phyloP scores from a whole-genome alignment of 306 rosid genomes.

The Carpinus fangiana region DNA sequence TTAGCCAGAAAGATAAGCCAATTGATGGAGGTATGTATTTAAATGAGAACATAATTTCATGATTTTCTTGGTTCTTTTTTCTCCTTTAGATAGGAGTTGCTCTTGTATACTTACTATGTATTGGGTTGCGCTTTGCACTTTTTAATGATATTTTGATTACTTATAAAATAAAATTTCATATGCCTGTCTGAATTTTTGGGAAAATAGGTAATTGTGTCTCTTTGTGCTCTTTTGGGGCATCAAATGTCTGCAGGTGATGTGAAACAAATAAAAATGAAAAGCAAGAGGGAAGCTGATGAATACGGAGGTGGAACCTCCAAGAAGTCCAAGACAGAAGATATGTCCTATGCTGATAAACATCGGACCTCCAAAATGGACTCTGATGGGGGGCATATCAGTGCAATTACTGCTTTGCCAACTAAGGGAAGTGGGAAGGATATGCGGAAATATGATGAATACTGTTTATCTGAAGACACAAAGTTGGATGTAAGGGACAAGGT shows the following conservation, averaged over 20 bases:
- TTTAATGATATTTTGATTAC: no score
- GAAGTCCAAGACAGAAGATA: slow-evolving; percentile 48
- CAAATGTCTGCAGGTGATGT: slow-evolving; percentile 44
- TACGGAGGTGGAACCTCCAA: slow-evolving; percentile 39
- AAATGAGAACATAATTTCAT: slow-evolving; percentile 21
- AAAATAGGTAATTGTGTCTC: slow-evolving; percentile 14
- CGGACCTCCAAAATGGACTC: slow-evolving; percentile 31
- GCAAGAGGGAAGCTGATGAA: slow-evolving; percentile 52
- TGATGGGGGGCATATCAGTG: slow-evolving; percentile 41
- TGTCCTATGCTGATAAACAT: slow-evolving; percentile 32
- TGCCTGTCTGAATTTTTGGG: neutral
- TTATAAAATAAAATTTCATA: slow-evolving; percentile 4
- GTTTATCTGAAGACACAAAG: slow-evolving; percentile 38
- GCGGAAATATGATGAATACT: slow-evolving; percentile 41
- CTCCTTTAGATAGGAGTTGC: no score
- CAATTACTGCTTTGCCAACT: slow-evolving; percentile 37
- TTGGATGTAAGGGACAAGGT: slow-evolving; percentile 30
- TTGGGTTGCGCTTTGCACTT: no score
- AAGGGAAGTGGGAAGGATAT: slow-evolving; percentile 44
- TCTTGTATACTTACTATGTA: no score
- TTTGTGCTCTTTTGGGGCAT: neutral
- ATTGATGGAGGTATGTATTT: slow-evolving; percentile 47
- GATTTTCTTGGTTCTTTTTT: no score
- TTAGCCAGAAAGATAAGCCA: slow-evolving; percentile 48
- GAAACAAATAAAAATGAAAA: slow-evolving; percentile 47